Evolutionary conservation across 2,329 filamentous ascomycete genomes (phyloP), one percentile per base, ranked within the genome.

Genomic region (Stagonosporopsis tanaceti): DNA sequence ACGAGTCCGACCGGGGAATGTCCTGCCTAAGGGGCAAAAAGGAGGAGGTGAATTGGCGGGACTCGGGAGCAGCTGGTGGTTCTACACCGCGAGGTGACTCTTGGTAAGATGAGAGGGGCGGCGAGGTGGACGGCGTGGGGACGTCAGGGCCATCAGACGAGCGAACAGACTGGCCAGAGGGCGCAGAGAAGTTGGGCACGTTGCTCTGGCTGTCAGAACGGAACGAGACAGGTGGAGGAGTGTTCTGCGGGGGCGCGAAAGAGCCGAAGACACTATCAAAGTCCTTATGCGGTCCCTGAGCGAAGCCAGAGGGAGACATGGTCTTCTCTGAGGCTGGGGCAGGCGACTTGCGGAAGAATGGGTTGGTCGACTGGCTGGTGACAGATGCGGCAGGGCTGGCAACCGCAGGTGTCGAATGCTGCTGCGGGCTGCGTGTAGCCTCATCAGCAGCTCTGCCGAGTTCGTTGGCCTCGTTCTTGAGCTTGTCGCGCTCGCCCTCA

Each of bases 221-320:
- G 79, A 92, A 91, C 6, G 86, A 86, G 12, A 85, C 86, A 9
- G 85, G 82, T 15, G 83, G 82, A 22, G 81, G 80, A 42, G 74
- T 71, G 53, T 79, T 72, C 61, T 77, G 77, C 12, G 79, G 73
- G 35, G 77, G 67, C 15, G 79, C 78, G 67, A 87, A 87, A 1
- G 89, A 82, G 2, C 92, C 92, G 76, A 96, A 97, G 41, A 97
- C 87, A 69, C 90, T 93, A 72, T 96, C 92, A 75, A 96, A 96
- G 54, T 76, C 73, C 59, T 76, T 74, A 57, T 74, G 70, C n/a
- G 75, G 71, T 22, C 73, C 72, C 9, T 79, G 72, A n/a, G 51
- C 71, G 59, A 82, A 82, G 2, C 82, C 78, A 41, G 81, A 80
- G 25, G 79, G 80, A 17, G 82, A 80, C 67, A 81, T 78, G 39